These are phyloP conservation scores for Aspergillus fischeri DNA, from an alignment of 2,329 filamentous ascomycete genomes.

Conservation along the genomic window DNA sequence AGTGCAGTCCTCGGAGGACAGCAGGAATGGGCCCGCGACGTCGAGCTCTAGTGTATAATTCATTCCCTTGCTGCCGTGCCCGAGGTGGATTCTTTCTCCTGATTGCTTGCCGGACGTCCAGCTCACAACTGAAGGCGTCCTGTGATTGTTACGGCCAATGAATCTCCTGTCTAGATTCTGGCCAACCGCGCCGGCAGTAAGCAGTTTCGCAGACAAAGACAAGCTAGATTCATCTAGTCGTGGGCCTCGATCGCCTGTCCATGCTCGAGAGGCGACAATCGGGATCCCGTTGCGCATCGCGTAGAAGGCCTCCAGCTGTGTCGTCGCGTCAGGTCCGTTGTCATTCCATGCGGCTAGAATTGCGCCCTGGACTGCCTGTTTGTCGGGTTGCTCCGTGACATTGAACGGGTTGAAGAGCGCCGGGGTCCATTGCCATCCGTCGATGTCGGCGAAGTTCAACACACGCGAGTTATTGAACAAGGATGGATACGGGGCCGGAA, in stretches of 20 bases:
- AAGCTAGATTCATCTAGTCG: slow-evolving; percentile 40
- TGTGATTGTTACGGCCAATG: rapidly evolving
- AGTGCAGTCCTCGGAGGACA: slow-evolving; percentile 43
- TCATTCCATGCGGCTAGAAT: slow-evolving; percentile 54
- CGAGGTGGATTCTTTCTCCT: slow-evolving; percentile 30
- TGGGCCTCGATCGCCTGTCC: slow-evolving; percentile 47
- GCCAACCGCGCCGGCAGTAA: slow-evolving; percentile 42
- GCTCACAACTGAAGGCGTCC: slow-evolving; percentile 26
- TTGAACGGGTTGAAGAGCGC: slow-evolving; percentile 50
- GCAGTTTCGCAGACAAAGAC: slow-evolving; percentile 34
- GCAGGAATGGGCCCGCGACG: slow-evolving; percentile 43
- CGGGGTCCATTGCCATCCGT: slow-evolving; percentile 45
- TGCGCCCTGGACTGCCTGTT: slow-evolving; percentile 44
- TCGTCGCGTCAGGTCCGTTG: slow-evolving; percentile 50
- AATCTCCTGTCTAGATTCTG: slow-evolving; percentile 46
- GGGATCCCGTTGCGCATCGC: slow-evolving; percentile 49
- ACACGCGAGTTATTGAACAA: slow-evolving; percentile 46
- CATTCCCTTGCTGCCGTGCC: slow-evolving; percentile 51
- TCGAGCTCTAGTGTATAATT: slow-evolving; percentile 53
- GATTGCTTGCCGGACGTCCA: slow-evolving; percentile 35
- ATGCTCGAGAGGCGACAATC: slow-evolving; percentile 51
- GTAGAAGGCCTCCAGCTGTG: slow-evolving; percentile 51
- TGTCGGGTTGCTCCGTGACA: slow-evolving; percentile 44
- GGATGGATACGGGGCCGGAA: slow-evolving; percentile 44
- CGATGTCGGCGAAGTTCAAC: slow-evolving; percentile 47